Percentiles rank a stretch among this genome's conserved stretches.
These are phyloP conservation scores for Fusarium coffeatum DNA, from an alignment of 2,329 filamentous ascomycete genomes.

Conservation along the genomic window DNA sequence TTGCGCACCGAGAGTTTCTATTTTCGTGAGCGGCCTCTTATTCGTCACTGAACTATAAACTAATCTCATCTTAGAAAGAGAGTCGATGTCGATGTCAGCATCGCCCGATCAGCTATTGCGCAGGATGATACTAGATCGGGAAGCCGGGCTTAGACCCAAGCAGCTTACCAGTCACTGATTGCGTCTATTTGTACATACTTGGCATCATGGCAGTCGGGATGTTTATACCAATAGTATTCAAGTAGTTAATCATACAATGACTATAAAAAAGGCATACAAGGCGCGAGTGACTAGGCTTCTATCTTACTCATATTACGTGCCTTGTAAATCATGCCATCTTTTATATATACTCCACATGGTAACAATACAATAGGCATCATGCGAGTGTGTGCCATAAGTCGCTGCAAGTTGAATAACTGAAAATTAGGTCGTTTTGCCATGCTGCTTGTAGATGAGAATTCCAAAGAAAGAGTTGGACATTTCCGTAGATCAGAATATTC, in stretches of 20 bases:
- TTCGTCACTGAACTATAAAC: not conserved
- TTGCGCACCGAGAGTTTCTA: slow-evolving; percentile 48
- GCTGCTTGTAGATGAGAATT: not conserved
- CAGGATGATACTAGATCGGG: slow-evolving; percentile 46
- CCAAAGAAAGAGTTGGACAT: not conserved
- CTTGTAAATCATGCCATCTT: not conserved
- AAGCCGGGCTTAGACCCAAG: slow-evolving; percentile 41
- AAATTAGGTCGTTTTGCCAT: not conserved
- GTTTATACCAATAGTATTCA: not conserved
- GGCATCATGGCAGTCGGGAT: not conserved
- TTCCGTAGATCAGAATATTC: not conserved
- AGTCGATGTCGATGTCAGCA: slow-evolving; percentile 45
- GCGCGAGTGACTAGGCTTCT: not conserved
- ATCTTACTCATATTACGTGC: not conserved
- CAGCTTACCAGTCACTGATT: not conserved
- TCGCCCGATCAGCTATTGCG: slow-evolving; percentile 45
- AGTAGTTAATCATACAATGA: not conserved
- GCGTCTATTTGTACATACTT: not conserved
- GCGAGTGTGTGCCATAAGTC: not conserved
- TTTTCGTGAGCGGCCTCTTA: slow-evolving; percentile 37
- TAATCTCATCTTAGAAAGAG: slow-evolving; percentile 40
- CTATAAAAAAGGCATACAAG: not conserved
- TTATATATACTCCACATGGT: not conserved
- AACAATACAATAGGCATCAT: not conserved
- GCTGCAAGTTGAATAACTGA: not conserved